These are phyloP conservation scores for Eucalyptus cloeziana DNA, from an alignment of 345 rosid genomes.

Conservation along the genomic window DNA sequence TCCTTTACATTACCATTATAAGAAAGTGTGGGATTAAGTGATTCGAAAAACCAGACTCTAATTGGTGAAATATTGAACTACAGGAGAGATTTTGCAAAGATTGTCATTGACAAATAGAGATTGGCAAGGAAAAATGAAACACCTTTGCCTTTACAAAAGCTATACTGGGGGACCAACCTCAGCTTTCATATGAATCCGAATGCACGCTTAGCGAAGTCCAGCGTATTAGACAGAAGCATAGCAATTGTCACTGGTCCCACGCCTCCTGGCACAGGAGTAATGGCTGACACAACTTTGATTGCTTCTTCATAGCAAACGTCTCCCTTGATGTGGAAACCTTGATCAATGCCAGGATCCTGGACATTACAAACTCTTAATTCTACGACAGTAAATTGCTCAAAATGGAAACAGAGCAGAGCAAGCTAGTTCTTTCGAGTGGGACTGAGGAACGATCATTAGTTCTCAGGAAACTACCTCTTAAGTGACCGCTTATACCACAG, in stretches of 20 bases:
- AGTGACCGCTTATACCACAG: neutral
- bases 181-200: neutral
- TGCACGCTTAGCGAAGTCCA: slow-evolving; percentile 13
- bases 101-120: too few species aligned
- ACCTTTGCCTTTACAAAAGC: too few species aligned
- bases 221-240: slow-evolving; percentile 17
- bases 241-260: slow-evolving; percentile 7
- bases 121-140: too few species aligned
- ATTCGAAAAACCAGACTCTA: too few species aligned
- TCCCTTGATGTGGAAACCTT: neutral
- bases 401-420: neutral
- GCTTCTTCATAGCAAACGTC: slow-evolving; percentile 21
- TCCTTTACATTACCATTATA: too few species aligned
- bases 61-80: too few species aligned
- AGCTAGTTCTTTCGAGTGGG: neutral
- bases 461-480: neutral
- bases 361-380: neutral
- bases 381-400: neutral
- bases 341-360: neutral
- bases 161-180: too few species aligned
- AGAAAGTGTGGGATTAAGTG: too few species aligned
- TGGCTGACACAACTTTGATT: slow-evolving; percentile 4
- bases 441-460: neutral
- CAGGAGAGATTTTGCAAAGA: too few species aligned
- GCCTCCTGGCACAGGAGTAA: slow-evolving; percentile 21